Conservation (phyloP, 805 yeast species). For the Saturnispora bothae region DNA sequence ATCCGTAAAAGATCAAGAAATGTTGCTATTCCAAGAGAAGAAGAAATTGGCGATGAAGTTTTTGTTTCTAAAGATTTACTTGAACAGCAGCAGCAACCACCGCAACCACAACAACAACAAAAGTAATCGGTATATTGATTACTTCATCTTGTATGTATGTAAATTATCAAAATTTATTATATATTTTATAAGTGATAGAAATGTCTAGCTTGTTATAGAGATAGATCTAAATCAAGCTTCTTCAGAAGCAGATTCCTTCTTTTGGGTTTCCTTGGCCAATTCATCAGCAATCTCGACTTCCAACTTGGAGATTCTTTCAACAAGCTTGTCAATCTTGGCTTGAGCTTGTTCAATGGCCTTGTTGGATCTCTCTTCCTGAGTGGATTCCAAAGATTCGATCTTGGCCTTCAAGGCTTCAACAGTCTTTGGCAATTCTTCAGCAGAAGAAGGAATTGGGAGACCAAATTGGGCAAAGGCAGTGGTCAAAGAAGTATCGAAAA, state of each 20-base stretch:
- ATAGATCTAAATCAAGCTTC: too few species aligned
- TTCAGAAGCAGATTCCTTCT: constrained; percentile 12
- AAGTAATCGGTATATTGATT: background rate
- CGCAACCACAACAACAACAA: background rate
- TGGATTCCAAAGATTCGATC: constrained; percentile 51
- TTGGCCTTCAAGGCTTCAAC: constrained; percentile 62
- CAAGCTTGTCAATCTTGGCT: constrained; percentile 61
- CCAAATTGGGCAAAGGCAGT: constrained; percentile 66
- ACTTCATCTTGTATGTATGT: background rate
- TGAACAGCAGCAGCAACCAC: too few species aligned
- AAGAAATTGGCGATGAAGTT: constrained; percentile 24
- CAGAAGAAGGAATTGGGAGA: constrained; percentile 66
- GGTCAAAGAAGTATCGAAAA: constrained; percentile 72
- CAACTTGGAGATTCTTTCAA: constrained; percentile 31
- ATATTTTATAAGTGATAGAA: too few species aligned
- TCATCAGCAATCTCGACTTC: constrained; percentile 22
- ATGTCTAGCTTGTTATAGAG: too few species aligned
- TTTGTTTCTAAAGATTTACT: constrained; percentile 21
- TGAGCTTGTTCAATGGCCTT: constrained; percentile 67
- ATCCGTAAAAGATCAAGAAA: constrained; percentile 58
- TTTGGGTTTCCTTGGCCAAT: constrained; percentile 21
- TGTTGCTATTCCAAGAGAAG: constrained; percentile 26
- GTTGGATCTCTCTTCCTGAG: constrained; percentile 75
- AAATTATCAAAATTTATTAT: background rate
- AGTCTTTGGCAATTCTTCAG: constrained; percentile 59